These are phyloP conservation scores for Isatis tinctoria DNA, from an alignment of 345 rosid species.

Conservation along the genomic window DNA sequence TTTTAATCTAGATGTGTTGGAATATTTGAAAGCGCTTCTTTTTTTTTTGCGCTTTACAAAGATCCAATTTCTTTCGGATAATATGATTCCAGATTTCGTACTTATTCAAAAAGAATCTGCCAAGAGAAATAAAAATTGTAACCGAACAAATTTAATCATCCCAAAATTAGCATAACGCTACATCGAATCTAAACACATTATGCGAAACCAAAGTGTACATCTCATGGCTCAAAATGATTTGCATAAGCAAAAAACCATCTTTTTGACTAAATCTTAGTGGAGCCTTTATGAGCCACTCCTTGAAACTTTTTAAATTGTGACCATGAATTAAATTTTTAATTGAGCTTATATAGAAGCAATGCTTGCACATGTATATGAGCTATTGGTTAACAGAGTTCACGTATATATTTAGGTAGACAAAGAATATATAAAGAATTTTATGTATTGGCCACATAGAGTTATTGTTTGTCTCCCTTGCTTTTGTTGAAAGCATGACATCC, in stretches of 20 bases:
- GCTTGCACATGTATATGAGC: conserved; percentile 12
- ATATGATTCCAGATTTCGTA: background rate
- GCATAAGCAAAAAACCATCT: conserved; percentile 28
- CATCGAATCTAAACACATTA: conserved; percentile 22
- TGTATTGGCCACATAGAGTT: conserved; percentile 32
- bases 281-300: conserved; percentile 34
- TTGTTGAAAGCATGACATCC: conserved; percentile 33
- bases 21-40: conserved; percentile 3
- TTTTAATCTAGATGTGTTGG: background rate
- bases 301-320: conserved; percentile 25
- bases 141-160: background rate
- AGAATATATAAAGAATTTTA: conserved; percentile 19
- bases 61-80: conserved; percentile 13
- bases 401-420: conserved; percentile 14
- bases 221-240: conserved; percentile 54
- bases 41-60: background rate
- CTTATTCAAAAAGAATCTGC: conserved; percentile 2
- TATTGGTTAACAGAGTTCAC: conserved; percentile 17
- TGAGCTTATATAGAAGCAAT: conserved; percentile 15
- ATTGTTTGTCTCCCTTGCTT: conserved; percentile 27
- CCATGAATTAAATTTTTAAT: conserved; percentile 15
- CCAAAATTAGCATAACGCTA: background rate
- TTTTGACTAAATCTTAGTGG: conserved; percentile 64
- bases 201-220: conserved; percentile 49
- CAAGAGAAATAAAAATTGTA: background rate